These are phyloP conservation scores for Kandelia obovata DNA, from an alignment of 345 rosid genomes.

Conservation along the genomic window DNA sequence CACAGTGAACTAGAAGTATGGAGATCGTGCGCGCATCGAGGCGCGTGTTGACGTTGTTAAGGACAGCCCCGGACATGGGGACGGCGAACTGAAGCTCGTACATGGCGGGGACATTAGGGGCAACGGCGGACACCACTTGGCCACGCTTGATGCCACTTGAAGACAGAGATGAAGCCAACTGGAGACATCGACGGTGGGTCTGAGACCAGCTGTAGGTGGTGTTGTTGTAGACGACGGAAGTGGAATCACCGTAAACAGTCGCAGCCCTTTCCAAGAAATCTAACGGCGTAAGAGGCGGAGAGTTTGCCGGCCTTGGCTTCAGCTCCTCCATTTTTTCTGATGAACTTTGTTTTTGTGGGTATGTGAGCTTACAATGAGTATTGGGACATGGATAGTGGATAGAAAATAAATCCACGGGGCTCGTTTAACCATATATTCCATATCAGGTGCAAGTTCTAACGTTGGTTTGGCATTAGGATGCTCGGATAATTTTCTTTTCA, in stretches of 20 bases:
- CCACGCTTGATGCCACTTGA: slow-evolving; percentile 44
- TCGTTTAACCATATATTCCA: no score
- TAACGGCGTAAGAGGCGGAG: slow-evolving; percentile 48
- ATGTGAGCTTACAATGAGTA: no score
- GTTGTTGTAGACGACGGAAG: slow-evolving; percentile 51
- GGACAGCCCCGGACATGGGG: slow-evolving; percentile 75
- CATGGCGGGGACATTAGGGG: slow-evolving; percentile 72
- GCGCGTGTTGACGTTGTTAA: slow-evolving; percentile 80
- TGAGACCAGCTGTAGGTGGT: slow-evolving; percentile 66
- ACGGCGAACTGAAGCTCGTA: slow-evolving; percentile 90
- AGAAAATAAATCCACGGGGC: no score
- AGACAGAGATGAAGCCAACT: slow-evolving; percentile 63
- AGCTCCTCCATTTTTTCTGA: slow-evolving; percentile 22
- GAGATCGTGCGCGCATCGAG: slow-evolving; percentile 74
- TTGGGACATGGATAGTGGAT: no score
- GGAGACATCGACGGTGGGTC: slow-evolving; percentile 70
- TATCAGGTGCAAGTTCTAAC: no score
- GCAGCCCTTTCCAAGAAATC: slow-evolving; percentile 57
- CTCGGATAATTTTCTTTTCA: no score
- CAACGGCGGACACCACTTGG: slow-evolving; percentile 64
- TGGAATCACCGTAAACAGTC: slow-evolving; percentile 68
- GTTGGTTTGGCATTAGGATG: no score
- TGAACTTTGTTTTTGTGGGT: no score
- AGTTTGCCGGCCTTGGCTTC: slow-evolving; percentile 41
- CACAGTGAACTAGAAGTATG: slow-evolving; percentile 57